Conservation (phyloP, 495 filamentous ascomycete species). For the Cercophora sp. region DNA sequence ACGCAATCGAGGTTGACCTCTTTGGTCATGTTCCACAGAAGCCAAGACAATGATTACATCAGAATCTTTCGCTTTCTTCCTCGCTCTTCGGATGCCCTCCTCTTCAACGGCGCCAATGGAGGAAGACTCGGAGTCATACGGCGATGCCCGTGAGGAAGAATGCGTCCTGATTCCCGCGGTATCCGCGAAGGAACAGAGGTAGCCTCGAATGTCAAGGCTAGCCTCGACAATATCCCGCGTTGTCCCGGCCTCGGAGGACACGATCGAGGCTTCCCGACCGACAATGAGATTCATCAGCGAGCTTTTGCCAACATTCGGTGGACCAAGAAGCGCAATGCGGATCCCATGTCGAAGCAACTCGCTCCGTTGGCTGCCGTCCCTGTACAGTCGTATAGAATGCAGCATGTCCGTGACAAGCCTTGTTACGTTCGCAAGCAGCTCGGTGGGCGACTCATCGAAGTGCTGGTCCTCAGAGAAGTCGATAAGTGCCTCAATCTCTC, state of each 20-base stretch:
- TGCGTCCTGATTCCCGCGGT: constrained; percentile 73
- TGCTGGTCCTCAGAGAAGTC: constrained; percentile 97
- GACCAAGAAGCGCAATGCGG: constrained; percentile 76
- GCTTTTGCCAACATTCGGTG: constrained; percentile 94
- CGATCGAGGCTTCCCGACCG: constrained; percentile 92
- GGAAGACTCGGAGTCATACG: constrained; percentile 9
- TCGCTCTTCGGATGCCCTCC: constrained; percentile 88
- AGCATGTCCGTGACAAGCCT: constrained; percentile 56
- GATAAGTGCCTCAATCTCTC: constrained; percentile 90
- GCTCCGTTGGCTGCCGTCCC: constrained; percentile 71
- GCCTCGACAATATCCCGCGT: constrained; percentile 93
- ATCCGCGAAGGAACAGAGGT: constrained; percentile 82
- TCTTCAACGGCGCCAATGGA: constrained; percentile 71
- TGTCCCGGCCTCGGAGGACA: constrained; percentile 85
- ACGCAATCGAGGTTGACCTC: constrained; percentile 33
- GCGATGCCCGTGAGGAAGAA: constrained; percentile 15
- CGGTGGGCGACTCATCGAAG: constrained; percentile 81
- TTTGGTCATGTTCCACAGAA: constrained; percentile 54
- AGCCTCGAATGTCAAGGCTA: constrained; percentile 84
- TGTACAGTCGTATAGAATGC: constrained; percentile 60
- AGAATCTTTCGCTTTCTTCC: constrained; percentile 72
- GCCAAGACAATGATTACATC: constrained; percentile 82
- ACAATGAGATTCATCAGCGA: constrained; percentile 86
- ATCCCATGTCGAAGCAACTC: constrained; percentile 87
- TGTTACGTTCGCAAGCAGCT: constrained; percentile 65